Percentiles rank a stretch among this genome's conserved stretches.
Conservation (phyloP, 192 early-diverging fungal genomes). For the Podila epigama region DNA sequence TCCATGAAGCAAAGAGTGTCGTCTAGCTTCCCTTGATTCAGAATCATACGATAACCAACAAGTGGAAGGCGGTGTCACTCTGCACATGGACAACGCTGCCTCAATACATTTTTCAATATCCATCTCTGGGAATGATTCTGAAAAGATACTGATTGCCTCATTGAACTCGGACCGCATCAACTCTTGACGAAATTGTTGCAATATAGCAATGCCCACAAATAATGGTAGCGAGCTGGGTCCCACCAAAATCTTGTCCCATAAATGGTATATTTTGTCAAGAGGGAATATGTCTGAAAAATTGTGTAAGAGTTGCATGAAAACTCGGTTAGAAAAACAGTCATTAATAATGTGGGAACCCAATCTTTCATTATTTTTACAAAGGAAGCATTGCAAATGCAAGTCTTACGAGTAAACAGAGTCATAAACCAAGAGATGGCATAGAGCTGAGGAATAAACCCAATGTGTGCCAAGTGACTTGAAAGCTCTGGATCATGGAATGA, state of each 20-base stretch:
- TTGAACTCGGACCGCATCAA: slow-evolving; percentile 77
- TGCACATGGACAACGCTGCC: slow-evolving; percentile 66
- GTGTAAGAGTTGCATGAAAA: neutral
- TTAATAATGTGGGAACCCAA: neutral
- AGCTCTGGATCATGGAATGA: slow-evolving; percentile 80
- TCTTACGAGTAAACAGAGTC: slow-evolving; percentile 82
- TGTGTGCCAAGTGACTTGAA: slow-evolving; percentile 64
- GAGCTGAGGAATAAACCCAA: slow-evolving; percentile 73
- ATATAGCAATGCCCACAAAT: slow-evolving; percentile 74
- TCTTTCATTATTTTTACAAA: neutral
- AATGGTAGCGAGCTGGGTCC: slow-evolving; percentile 69
- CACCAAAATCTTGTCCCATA: slow-evolving; percentile 80
- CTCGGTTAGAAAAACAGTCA: neutral
- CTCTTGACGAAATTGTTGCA: slow-evolving; percentile 69
- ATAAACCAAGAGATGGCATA: slow-evolving; percentile 88
- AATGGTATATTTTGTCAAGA: slow-evolving; percentile 78
- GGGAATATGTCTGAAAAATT: slow-evolving; percentile 74
- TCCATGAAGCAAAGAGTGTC: slow-evolving; percentile 1
- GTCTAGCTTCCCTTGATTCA: slow-evolving; percentile 29
- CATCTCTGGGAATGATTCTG: slow-evolving; percentile 69
- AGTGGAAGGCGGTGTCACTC: slow-evolving; percentile 72
- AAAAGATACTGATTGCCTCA: slow-evolving; percentile 57
- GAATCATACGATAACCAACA: slow-evolving; percentile 48
- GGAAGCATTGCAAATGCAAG: too few relatives aligned
- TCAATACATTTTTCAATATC: slow-evolving; percentile 76